Base-by-base conservation (phyloP, 2,329 filamentous ascomycete genomes). In the Stachybotrys chlorohalonatus region DNA sequence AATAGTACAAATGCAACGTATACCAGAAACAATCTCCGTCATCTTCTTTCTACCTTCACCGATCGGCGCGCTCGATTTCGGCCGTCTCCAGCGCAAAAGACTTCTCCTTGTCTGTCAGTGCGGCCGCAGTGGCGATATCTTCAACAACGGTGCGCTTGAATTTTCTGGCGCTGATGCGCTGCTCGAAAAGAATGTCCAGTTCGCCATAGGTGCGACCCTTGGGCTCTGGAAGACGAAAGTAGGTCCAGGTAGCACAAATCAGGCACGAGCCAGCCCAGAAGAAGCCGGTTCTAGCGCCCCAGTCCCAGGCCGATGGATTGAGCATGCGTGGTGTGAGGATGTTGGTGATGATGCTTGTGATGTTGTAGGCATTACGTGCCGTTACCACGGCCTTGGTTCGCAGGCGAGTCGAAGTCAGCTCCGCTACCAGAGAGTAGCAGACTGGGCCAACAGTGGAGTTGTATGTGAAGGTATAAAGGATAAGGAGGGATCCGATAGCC, bases 381-480 rank as follows among this genome's bases (percentile, higher is more conserved):
- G 78, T 62, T 11, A 75, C 74, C 16, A 77, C 71, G 0, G 74
- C 74, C 63, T 77, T 75, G 51, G 72, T 74, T 49, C 75, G 69
- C 17, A 78, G 68, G 46, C 75, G 74, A 5, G 74, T 76, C 0
- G 73, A 75, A 1, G 70, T 69, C 3, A 77, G 57, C 61, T 78
- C 75, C 1, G 75, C 82, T 5, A 95, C 90, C 39, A 95, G 79
- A 0, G 89, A 93, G 72, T 94, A 96, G 72, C 88, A 91, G 31
- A 95, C 89, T 45, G 58, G 71, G 0, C 71, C 71, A 31, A 73
- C 67, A 6, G 70, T 72, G 46, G 62, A 63, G 56, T 73, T 65
- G 53, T 73, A 73, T 51, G 73, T 68, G 32, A 76, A 71, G 17
- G 73, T 75, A 64, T 75, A 77, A 56, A 74, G 64, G 24, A 72